Conservation (phyloP, 352 stramenopile species). For the Pythium catenulatum region DNA sequence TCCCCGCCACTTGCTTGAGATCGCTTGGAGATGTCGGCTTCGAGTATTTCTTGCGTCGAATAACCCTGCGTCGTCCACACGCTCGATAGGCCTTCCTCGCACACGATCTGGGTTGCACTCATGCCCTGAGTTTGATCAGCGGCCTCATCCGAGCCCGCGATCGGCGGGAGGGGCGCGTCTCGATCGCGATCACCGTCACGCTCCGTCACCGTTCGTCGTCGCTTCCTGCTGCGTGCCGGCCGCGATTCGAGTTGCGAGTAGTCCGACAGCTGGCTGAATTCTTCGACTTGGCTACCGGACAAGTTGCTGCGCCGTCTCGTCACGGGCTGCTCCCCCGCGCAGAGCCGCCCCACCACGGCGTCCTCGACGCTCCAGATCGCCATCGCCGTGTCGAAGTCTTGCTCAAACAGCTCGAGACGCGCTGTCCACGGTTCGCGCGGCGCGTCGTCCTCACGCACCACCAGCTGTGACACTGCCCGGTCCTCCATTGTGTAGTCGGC, state of each 20-base stretch:
- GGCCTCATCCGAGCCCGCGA: neutral
- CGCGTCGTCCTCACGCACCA: neutral
- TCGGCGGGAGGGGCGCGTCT: neutral
- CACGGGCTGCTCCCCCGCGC: conserved; percentile 56
- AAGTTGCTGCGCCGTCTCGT: conserved; percentile 44
- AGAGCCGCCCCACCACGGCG: conserved; percentile 68
- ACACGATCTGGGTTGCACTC: neutral
- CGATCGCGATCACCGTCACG: neutral
- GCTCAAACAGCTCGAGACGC: conserved; percentile 72
- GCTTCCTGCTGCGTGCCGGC: conserved; percentile 15
- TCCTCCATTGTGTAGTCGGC: neutral
- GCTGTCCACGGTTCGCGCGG: conserved; percentile 16
- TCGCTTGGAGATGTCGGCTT: too few relatives aligned
- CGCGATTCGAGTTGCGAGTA: neutral
- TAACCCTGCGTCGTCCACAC: neutral
- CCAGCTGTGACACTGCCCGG: neutral
- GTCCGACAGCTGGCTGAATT: conserved; percentile 33
- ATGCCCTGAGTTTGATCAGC: neutral
- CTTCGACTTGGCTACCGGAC: conserved; percentile 17
- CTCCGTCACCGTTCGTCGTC: neutral
- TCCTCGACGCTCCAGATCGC: conserved; percentile 80
- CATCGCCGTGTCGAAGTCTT: conserved; percentile 85
- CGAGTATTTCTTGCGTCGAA: neutral
- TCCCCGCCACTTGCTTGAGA: neutral
- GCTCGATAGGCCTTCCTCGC: too few relatives aligned